Conservation (phyloP, 1,284 basidiomycete species). For the Trichosporon faecale region DNA sequence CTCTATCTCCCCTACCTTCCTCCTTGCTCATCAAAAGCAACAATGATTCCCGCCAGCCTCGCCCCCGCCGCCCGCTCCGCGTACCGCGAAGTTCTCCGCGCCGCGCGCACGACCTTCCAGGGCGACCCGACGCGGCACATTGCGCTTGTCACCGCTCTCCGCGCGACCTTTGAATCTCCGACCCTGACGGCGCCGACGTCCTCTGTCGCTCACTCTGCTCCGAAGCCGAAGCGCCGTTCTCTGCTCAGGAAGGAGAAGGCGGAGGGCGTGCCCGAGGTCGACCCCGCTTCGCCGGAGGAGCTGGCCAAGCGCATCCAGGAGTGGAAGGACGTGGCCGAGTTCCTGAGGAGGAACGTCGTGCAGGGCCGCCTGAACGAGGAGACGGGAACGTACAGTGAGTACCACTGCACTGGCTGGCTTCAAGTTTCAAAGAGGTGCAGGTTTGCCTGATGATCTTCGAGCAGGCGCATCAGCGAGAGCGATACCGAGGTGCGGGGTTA, state of each 20-base stretch:
- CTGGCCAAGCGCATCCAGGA: conserved; percentile 45
- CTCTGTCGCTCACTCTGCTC: conserved; percentile 6
- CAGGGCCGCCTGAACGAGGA: conserved; percentile 44
- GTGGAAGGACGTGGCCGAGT: conserved; percentile 49
- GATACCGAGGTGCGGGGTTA: too few relatives aligned
- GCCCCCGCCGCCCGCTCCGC: conserved; percentile 42
- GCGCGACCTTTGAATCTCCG: conserved; percentile 43
- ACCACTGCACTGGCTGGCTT: too few relatives aligned
- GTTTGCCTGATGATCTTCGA: too few relatives aligned
- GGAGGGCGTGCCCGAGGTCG: conserved; percentile 22
- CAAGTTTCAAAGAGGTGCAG: too few relatives aligned
- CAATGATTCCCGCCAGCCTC: conserved; percentile 36
- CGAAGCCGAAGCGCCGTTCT: conserved; percentile 7
- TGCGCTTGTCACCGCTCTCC: conserved; percentile 35
- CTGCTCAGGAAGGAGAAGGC: conserved; percentile 11
- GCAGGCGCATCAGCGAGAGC: too few relatives aligned
- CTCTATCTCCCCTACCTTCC: not conserved
- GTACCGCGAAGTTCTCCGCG: conserved; percentile 44
- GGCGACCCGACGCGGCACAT: conserved; percentile 41
- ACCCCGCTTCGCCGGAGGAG: conserved; percentile 29
- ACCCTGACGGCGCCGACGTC: conserved; percentile 36
- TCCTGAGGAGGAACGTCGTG: conserved; percentile 48
- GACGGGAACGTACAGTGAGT: conserved; percentile 41
- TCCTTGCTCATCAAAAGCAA: not conserved
- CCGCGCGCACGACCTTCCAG: conserved; percentile 47